phyloP scores from a whole-genome alignment of 2,329 filamentous ascomycete species.

The Ceratocystis harringtonii region DNA sequence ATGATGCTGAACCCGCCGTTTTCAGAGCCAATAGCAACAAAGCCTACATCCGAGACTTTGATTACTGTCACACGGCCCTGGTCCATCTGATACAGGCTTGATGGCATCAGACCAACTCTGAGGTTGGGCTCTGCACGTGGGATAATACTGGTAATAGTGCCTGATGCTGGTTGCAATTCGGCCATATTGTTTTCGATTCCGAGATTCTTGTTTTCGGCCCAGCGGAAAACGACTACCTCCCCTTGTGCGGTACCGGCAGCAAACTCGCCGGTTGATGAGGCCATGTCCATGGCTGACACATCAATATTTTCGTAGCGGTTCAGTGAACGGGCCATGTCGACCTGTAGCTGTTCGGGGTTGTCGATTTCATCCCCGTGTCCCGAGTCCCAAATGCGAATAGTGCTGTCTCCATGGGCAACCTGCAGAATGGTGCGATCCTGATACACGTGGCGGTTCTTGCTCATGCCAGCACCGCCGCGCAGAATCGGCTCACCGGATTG shows the following conservation, averaged over 20 bases:
- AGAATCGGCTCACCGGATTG: slow-evolving; percentile 64
- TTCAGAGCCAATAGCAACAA: slow-evolving; percentile 76
- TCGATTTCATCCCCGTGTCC: slow-evolving; percentile 90
- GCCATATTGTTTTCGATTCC: slow-evolving; percentile 44
- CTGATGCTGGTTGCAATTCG: slow-evolving; percentile 39
- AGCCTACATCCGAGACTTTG: slow-evolving; percentile 82
- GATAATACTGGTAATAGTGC: slow-evolving; percentile 59
- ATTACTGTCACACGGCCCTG: slow-evolving; percentile 59
- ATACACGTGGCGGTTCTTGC: slow-evolving; percentile 56
- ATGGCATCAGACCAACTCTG: slow-evolving; percentile 67
- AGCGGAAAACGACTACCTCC: slow-evolving; percentile 77
- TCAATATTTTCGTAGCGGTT: slow-evolving; percentile 64
- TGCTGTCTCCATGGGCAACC: slow-evolving; percentile 79
- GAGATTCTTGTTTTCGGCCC: slow-evolving; percentile 63
- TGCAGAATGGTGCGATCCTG: slow-evolving; percentile 75
- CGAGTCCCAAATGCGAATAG: slow-evolving; percentile 81
- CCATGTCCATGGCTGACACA: slow-evolving; percentile 65
- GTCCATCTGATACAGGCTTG: slow-evolving; percentile 45
- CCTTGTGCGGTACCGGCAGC: slow-evolving; percentile 67
- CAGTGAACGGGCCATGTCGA: slow-evolving; percentile 71
- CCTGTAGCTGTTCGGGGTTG: slow-evolving; percentile 65
- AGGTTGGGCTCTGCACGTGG: slow-evolving; percentile 55
- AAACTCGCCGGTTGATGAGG: slow-evolving; percentile 67
- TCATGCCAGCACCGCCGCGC: slow-evolving; percentile 61
- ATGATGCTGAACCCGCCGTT: slow-evolving; percentile 66